Conservation (phyloP, 2,329 filamentous ascomycete species). For the Epichloe amarillans region DNA sequence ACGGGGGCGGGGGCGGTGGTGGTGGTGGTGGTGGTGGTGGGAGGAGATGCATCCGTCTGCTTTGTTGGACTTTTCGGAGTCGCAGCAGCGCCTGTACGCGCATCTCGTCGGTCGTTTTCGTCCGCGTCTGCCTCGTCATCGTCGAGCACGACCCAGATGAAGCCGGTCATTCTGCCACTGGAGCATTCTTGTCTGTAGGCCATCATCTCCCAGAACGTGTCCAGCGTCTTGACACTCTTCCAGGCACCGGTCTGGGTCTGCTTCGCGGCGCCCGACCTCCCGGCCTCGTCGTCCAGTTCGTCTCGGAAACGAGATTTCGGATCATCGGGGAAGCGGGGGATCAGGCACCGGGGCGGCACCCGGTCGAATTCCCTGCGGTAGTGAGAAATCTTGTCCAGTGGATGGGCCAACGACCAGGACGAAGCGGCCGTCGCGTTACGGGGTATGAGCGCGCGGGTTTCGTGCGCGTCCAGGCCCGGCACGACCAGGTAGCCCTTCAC, state of each 20-base stretch:
- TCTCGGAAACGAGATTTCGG: conserved; percentile 83
- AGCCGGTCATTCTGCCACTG: conserved; percentile 80
- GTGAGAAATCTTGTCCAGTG: conserved; percentile 52
- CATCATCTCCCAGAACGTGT: conserved; percentile 99
- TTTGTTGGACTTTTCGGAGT: conserved; percentile 21
- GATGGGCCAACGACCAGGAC: conserved; percentile 57
- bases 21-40: conserved; percentile 13
- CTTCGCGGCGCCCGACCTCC: conserved; percentile 40
- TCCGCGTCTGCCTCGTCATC: conserved; percentile 16
- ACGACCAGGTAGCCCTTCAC: conserved; percentile 75
- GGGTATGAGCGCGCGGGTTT: conserved; percentile 70
- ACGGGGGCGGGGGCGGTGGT: conserved; percentile 17
- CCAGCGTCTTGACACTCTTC: conserved; percentile 70
- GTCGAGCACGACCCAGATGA: conserved; percentile 84
- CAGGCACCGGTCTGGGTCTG: conserved; percentile 51
- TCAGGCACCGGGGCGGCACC: conserved; percentile 68
- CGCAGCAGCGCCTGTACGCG: no score
- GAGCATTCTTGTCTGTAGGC: conserved; percentile 92
- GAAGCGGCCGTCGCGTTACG: conserved; percentile 26
- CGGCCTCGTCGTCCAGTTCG: conserved; percentile 75
- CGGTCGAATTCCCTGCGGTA: conserved; percentile 42
- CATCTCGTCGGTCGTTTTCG: conserved; percentile 1
- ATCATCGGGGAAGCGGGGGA: conserved; percentile 88
- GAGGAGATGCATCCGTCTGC: conserved; percentile 7
- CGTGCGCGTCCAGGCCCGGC: conserved; percentile 71